Evolutionary conservation across 2,329 filamentous ascomycete genomes (phyloP).

Genomic region (Albifimbria verrucaria): DNA sequence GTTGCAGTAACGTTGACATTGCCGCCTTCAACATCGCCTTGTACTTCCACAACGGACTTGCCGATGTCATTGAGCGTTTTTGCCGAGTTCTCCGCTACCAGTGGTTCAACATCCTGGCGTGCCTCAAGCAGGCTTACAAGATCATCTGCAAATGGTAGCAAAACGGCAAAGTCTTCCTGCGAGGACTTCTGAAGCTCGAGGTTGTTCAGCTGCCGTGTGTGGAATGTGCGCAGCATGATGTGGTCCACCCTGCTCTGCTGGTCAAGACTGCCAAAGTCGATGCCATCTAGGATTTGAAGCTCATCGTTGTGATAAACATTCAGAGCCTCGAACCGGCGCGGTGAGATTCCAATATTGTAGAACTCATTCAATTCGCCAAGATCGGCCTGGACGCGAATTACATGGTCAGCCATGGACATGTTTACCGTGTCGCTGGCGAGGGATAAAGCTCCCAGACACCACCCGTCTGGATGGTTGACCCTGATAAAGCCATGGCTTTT

Average conservation of each 20-base stretch:
- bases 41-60: constrained; percentile 25
- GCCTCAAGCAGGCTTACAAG: constrained; percentile 40
- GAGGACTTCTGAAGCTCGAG: constrained; percentile 33
- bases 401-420: constrained; percentile 32
- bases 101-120: constrained; percentile 37
- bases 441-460: background rate
- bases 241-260: constrained; percentile 44
- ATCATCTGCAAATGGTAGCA: constrained; percentile 39
- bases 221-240: constrained; percentile 33
- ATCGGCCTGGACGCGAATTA: constrained; percentile 39
- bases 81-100: constrained; percentile 39
- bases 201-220: constrained; percentile 25
- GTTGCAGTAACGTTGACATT: constrained; percentile 31
- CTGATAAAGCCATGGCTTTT: background rate
- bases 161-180: constrained; percentile 29
- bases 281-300: constrained; percentile 19
- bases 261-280: constrained; percentile 13
- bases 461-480: background rate
- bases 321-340: constrained; percentile 31
- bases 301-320: constrained; percentile 35
- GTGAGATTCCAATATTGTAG: constrained; percentile 42
- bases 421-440: background rate
- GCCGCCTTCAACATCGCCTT: constrained; percentile 25
- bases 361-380: constrained; percentile 38
- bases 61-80: constrained; percentile 30